A percentile compares a stretch with the other conserved stretches of the same genome.
These are phyloP conservation scores for Septoria petroselini DNA, from an alignment of 2,329 filamentous ascomycete species.

Conservation along the genomic window DNA sequence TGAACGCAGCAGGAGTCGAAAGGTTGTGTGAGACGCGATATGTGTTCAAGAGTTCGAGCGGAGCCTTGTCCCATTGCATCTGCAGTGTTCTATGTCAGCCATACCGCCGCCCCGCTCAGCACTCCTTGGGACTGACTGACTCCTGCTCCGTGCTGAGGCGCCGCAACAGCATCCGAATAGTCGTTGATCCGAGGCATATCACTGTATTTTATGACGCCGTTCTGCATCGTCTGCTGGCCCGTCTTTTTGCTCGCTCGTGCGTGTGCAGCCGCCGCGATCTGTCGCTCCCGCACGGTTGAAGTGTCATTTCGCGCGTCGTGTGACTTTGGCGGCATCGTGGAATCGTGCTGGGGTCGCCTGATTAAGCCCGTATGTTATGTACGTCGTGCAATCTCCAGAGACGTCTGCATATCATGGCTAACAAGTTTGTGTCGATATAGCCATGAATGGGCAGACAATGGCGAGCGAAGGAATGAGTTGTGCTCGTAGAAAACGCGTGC, in stretches of 20 bases:
- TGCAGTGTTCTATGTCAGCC: slow-evolving; percentile 27
- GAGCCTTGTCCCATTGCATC: slow-evolving; percentile 66
- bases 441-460: slow-evolving; percentile 1
- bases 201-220: slow-evolving; percentile 30
- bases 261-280: slow-evolving; percentile 40
- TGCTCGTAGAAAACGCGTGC: too few species aligned
- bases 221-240: slow-evolving; percentile 22
- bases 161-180: slow-evolving; percentile 21
- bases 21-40: slow-evolving; percentile 74
- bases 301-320: slow-evolving; percentile 41
- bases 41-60: slow-evolving; percentile 65
- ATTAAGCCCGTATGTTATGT: slow-evolving; percentile 5
- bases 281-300: slow-evolving; percentile 44
- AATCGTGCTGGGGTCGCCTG: background rate
- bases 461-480: background rate
- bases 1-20: slow-evolving; percentile 67
- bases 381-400: background rate
- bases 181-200: slow-evolving; percentile 30
- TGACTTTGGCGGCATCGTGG: slow-evolving; percentile 33
- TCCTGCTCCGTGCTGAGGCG: slow-evolving; percentile 16
- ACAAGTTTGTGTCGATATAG: background rate
- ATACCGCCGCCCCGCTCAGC: background rate
- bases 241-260: slow-evolving; percentile 39
- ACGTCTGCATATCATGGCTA: slow-evolving; percentile 7
- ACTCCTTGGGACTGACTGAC: slow-evolving; percentile 9